Evolutionary conservation across 1,284 basidiomycete species (phyloP), one percentile per base, ranked within the genome.

Genomic region (Sporisorium iseilematis-ciliati): DNA sequence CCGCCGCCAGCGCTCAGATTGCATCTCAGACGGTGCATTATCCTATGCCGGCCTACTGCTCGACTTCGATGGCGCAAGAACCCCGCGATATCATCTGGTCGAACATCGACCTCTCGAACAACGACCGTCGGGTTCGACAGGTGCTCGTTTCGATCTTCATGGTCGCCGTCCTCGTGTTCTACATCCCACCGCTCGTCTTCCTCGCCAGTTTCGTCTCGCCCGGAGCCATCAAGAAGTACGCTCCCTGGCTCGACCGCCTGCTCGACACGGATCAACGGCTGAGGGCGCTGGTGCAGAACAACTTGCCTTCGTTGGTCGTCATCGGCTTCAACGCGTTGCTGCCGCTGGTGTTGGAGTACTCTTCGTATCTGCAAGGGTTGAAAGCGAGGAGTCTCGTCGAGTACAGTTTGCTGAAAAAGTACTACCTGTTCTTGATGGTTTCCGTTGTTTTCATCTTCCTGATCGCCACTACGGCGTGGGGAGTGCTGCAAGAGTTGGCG

Each of bases 371-470:
- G 45, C 93, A 99, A 85, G 96, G 95, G 0, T 91, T 92, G 82
- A 91, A 90, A 53, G 93, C 96, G 3, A 88, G 93, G 43, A 96
- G 94, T 81, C 92, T 93, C 89, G 90, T 97, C 48, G 96, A 99
- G 83, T 95, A 94, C 82, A 95, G 94, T 0, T 87, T 98, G 45
- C 86, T 98, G 84, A 93, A 92, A 80, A 98, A 97, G 59, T 49
- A 64, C 55, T 74, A 97, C 82, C 88, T 99, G 48, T 97, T 97
- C 87, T 89, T 99, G 0, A 89, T 99, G 65, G 88, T 95, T 85
- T 95, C 95, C 75, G 95, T 97, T 46, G 91, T 99, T 33, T 97
- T 98, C 86, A 94, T 97, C 75, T 97, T 97, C 87, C 89, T 98
- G 12, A 87, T 96, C 49, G 93, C 93, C 0, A 92, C 91, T 52